A percentile compares a stretch with the other conserved stretches of the same genome.
Conservation (phyloP, 805 yeast genomes). For the Pichia eremophila region DNA sequence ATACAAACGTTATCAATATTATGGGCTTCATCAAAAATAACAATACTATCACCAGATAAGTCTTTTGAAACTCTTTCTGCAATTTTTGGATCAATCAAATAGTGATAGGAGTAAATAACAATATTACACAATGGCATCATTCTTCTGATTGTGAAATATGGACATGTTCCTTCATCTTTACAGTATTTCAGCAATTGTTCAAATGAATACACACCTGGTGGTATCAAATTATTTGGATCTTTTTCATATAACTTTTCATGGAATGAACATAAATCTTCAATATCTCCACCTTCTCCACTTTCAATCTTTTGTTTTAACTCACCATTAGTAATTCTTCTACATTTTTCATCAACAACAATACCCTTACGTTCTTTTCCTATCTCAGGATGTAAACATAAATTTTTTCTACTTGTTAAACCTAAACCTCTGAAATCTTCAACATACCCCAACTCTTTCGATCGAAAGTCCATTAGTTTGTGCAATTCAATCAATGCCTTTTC, state of each 20-base stretch:
- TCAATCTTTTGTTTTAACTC: constrained; percentile 61
- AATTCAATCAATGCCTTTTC: constrained; percentile 94
- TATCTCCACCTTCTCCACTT: constrained; percentile 43
- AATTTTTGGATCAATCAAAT: constrained; percentile 91
- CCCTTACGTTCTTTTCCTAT: constrained; percentile 88
- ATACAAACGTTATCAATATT: constrained; percentile 98
- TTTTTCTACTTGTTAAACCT: constrained; percentile 91
- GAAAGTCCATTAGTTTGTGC: constrained; percentile 76
- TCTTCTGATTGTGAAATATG: constrained; percentile 94
- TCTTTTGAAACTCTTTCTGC: constrained; percentile 92
- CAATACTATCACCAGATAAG: constrained; percentile 83
- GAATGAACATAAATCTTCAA: constrained; percentile 62
- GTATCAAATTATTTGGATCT: constrained; percentile 84
- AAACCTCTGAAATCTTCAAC: constrained; percentile 88
- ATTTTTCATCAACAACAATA: constrained; percentile 86
- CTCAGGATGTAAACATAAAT: constrained; percentile 82
- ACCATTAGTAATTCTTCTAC: constrained; percentile 92
- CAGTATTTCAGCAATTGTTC: constrained; percentile 75
- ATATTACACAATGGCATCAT: constrained; percentile 94
- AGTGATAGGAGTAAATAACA: constrained; percentile 93
- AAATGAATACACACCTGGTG: constrained; percentile 91
- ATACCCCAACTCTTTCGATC: constrained; percentile 74
- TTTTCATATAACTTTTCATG: constrained; percentile 83
- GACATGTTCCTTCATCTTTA: constrained; percentile 74
- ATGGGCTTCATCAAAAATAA: constrained; percentile 97